phyloP scores from a whole-genome alignment of 306 rosid genomes.

The Prosopis cineraria region DNA sequence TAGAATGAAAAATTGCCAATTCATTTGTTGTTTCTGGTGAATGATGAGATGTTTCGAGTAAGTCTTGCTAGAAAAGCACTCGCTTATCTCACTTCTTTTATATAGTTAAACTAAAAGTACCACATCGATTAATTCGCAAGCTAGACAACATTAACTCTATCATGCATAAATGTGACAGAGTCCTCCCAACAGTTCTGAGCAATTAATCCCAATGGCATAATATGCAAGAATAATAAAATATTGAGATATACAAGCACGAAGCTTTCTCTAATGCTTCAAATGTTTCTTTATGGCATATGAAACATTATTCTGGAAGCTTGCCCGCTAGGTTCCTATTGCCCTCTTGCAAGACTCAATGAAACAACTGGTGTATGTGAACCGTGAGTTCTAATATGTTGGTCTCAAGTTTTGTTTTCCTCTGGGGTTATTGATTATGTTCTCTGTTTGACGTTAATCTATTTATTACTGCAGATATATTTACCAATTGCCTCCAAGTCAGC shows the following conservation, averaged over 20 bases:
- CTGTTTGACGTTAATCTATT: conserved; percentile 5
- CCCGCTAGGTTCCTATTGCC: conserved; percentile 92
- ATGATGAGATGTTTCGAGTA: background rate
- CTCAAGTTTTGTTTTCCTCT: background rate
- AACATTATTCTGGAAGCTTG: conserved; percentile 68
- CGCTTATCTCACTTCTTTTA: background rate
- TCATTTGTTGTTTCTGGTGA: background rate
- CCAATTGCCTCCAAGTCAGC: conserved; percentile 79
- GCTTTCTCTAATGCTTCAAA: conserved; percentile 43
- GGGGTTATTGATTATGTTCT: background rate
- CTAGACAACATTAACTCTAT: background rate
- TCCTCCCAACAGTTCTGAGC: background rate
- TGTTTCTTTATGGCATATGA: conserved; percentile 35
- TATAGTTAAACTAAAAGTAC: background rate
- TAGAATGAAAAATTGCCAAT: background rate
- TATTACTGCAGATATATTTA: conserved; percentile 72
- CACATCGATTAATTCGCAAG: background rate
- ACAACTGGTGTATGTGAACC: conserved; percentile 91
- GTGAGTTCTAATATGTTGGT: conserved; percentile 64
- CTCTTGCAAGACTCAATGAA: conserved; percentile 72
- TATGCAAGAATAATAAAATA: background rate
- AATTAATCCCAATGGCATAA: conserved; percentile 11
- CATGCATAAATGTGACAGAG: background rate
- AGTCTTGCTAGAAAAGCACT: background rate
- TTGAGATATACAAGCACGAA: conserved; percentile 14